Conservation (phyloP, 768 basidiomycete species). For the Boletus fagicola region DNA sequence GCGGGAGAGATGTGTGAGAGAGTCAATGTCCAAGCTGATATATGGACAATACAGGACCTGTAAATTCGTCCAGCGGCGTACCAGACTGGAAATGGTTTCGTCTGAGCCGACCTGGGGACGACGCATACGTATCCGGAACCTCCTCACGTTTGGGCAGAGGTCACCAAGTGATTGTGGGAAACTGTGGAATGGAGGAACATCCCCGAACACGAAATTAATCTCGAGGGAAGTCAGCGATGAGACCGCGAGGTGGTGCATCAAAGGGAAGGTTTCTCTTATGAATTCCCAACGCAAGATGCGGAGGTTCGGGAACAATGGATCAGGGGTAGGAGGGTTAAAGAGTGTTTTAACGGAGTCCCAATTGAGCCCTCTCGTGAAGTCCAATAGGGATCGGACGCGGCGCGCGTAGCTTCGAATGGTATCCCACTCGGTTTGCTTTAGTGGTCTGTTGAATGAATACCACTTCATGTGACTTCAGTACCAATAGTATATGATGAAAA, state of each 20-base stretch:
- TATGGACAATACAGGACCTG: slow-evolving; percentile 15
- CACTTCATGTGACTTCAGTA: slow-evolving; percentile 5
- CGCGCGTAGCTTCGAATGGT: slow-evolving; percentile 10
- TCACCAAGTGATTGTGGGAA: slow-evolving; percentile 18
- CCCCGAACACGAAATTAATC: slow-evolving; percentile 21
- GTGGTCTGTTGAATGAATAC: slow-evolving; percentile 17
- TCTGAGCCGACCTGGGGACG: slow-evolving; percentile 14
- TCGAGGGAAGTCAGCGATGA: slow-evolving; percentile 18
- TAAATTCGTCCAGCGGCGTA: slow-evolving; percentile 17
- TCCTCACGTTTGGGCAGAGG: slow-evolving; percentile 17
- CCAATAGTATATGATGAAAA: background rate
- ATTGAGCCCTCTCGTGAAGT: slow-evolving; percentile 17
- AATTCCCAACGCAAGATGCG: slow-evolving; percentile 24
- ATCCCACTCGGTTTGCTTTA: slow-evolving; percentile 10
- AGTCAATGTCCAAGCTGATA: slow-evolving; percentile 12
- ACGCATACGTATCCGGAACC: slow-evolving; percentile 14
- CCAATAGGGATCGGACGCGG: slow-evolving; percentile 13
- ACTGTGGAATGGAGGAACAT: slow-evolving; percentile 16
- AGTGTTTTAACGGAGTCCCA: slow-evolving; percentile 18
- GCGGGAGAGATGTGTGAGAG: slow-evolving; percentile 15
- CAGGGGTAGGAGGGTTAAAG: slow-evolving; percentile 15
- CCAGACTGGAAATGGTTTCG: slow-evolving; percentile 11
- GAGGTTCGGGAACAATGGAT: slow-evolving; percentile 21
- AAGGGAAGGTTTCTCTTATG: slow-evolving; percentile 12
- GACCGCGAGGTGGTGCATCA: slow-evolving; percentile 18